phyloP scores from a whole-genome alignment of 352 stramenopile species.

The Phytopythium boreale region DNA sequence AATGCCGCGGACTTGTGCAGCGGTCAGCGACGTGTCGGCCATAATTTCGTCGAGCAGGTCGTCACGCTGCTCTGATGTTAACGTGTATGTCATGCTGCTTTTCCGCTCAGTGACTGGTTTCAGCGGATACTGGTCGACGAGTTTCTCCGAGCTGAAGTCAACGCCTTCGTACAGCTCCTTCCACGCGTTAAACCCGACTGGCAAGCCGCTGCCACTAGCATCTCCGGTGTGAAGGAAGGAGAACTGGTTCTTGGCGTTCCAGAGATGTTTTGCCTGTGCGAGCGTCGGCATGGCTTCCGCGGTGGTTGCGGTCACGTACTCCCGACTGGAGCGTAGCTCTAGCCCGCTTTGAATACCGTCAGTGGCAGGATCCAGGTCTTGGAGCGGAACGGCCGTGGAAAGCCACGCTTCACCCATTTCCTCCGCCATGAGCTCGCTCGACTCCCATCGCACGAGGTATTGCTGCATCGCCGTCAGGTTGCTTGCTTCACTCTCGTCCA shows the following conservation, averaged over 20 bases:
- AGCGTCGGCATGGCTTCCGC: slow-evolving; percentile 24
- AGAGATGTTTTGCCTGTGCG: slow-evolving; percentile 39
- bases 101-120: slow-evolving; percentile 17
- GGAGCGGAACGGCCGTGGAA: slow-evolving; percentile 14
- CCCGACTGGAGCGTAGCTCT: slow-evolving; percentile 35
- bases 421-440: slow-evolving; percentile 26
- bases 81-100: slow-evolving; percentile 13
- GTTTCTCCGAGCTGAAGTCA: slow-evolving; percentile 48
- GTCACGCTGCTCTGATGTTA: slow-evolving; percentile 20
- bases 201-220: slow-evolving; percentile 22
- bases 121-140: slow-evolving; percentile 36
- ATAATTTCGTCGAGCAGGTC: slow-evolving; percentile 27
- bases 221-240: slow-evolving; percentile 33
- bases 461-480: slow-evolving; percentile 23
- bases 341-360: slow-evolving; percentile 45
- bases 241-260: slow-evolving; percentile 32
- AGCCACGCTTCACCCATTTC: slow-evolving; percentile 42
- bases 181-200: slow-evolving; percentile 52
- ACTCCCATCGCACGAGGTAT: slow-evolving; percentile 52
- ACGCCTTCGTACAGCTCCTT: slow-evolving; percentile 52
- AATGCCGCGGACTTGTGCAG: slow-evolving; percentile 38
- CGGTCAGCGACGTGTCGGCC: slow-evolving; percentile 24
- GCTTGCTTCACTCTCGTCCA: slow-evolving; percentile 6
- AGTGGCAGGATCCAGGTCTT: slow-evolving; percentile 41
- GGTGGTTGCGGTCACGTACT: slow-evolving; percentile 14